A percentile compares a stretch with the other conserved stretches of the same genome.
Evolutionary conservation across 352 stramenopile genomes (phyloP).

Genomic region (Phytophthora crassamura): DNA sequence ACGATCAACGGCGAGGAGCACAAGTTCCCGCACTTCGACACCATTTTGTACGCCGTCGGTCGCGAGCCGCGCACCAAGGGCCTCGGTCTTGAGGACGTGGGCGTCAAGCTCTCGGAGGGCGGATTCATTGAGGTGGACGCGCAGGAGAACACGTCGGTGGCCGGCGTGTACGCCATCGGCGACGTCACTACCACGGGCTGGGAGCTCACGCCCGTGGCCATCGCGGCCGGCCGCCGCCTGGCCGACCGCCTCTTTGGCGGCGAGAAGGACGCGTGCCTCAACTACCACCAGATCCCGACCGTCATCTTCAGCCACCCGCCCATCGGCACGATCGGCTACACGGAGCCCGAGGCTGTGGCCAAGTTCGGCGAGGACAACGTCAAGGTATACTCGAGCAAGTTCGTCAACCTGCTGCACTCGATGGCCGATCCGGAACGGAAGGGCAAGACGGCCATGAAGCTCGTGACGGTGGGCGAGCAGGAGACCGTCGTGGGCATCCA

Average conservation of each 20-base stretch:
- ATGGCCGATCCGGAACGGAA: conserved; percentile 92
- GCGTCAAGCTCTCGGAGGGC: conserved; percentile 75
- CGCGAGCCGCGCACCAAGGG: conserved; percentile 87
- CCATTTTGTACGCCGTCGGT: conserved; percentile 81
- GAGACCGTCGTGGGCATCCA: conserved; percentile 97
- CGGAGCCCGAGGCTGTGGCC: conserved; percentile 90
- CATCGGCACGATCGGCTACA: conserved; percentile 96
- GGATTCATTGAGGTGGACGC: conserved; percentile 92
- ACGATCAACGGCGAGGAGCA: conserved; percentile 65
- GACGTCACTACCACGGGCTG: conserved; percentile 90
- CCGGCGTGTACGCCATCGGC: conserved; percentile 92
- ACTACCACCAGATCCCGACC: conserved; percentile 96
- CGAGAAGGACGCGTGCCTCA: conserved; percentile 70
- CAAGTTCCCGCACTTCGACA: conserved; percentile 57
- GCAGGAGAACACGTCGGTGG: conserved; percentile 90
- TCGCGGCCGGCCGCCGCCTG: conserved; percentile 89
- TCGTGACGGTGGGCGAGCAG: conserved; percentile 85
- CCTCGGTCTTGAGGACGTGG: conserved; percentile 83
- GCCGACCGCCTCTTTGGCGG: conserved; percentile 92
- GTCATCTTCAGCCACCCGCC: conserved; percentile 97
- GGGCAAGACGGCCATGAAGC: conserved; percentile 95
- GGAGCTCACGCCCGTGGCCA: conserved; percentile 91
- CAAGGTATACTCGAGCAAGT: conserved; percentile 96
- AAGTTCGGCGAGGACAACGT: conserved; percentile 95
- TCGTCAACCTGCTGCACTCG: conserved; percentile 96